Evolutionary conservation across 108 stramenopile species (phyloP).

Genomic region (Fistulifera pelliculosa): DNA sequence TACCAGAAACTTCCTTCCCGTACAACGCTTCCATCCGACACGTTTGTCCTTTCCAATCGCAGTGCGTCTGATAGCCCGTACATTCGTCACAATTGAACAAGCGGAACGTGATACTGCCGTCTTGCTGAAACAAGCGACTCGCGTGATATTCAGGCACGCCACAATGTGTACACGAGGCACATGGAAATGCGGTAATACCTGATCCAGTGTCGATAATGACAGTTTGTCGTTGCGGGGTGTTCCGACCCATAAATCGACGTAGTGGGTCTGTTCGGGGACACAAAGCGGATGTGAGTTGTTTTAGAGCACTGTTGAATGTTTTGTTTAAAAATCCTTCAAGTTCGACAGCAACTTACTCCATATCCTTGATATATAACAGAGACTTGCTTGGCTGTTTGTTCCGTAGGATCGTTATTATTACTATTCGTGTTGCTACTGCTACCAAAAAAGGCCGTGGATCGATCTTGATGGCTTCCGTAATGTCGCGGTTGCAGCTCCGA

Average conservation of each 20-base stretch:
- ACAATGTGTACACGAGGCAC: constrained; percentile 72
- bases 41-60: background rate
- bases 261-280: constrained; percentile 53
- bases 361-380: constrained; percentile 61
- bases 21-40: constrained; percentile 44
- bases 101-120: constrained; percentile 23
- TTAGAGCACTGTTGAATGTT: too few relatives aligned
- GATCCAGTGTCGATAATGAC: constrained; percentile 95
- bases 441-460: too few relatives aligned
- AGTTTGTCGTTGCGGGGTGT: constrained; percentile 95
- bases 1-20: constrained; percentile 72
- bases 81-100: constrained; percentile 15
- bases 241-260: constrained; percentile 89
- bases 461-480: too few relatives aligned
- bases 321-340: too few relatives aligned
- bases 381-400: constrained; percentile 14
- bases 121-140: constrained; percentile 40
- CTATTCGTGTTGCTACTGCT: too few relatives aligned
- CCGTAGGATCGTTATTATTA: too few relatives aligned
- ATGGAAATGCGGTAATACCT: constrained; percentile 91
- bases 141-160: constrained; percentile 62
- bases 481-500: too few relatives aligned
- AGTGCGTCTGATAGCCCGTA: background rate
- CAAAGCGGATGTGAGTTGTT: too few relatives aligned
- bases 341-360: constrained; percentile 16